These are phyloP conservation scores for Hanseniaspora occidentalis DNA, from an alignment of 805 yeast species.

Conservation along the genomic window DNA sequence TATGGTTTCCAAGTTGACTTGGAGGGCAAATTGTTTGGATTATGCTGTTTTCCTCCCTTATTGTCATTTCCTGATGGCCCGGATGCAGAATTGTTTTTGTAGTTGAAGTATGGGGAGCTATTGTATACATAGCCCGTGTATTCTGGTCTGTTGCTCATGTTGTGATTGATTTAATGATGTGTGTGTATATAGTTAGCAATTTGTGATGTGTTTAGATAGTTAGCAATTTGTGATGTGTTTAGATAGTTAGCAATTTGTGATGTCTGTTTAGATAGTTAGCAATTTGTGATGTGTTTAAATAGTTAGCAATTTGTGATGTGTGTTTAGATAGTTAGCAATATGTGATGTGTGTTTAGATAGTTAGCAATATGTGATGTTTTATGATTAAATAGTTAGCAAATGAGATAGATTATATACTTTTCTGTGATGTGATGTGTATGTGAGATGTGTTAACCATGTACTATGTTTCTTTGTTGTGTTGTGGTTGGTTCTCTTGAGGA, in stretches of 20 bases:
- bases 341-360: slow-evolving; percentile 2
- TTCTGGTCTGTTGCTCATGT: too few relatives aligned
- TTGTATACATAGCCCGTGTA: too few relatives aligned
- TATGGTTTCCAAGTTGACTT: too few relatives aligned
- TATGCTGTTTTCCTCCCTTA: too few relatives aligned
- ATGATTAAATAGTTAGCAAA: background rate
- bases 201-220: background rate
- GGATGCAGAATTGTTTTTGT: too few relatives aligned
- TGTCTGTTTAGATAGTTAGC: slow-evolving; percentile 1
- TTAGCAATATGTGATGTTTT: background rate
- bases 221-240: background rate
- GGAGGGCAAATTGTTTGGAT: too few relatives aligned
- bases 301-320: slow-evolving; percentile 7
- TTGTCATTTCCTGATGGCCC: too few relatives aligned
- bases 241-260: background rate
- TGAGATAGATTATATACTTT: too few relatives aligned
- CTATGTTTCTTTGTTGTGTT: too few relatives aligned
- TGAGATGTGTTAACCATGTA: background rate
- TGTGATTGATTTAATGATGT: too few relatives aligned
- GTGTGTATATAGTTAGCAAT: slow-evolving; percentile 1
- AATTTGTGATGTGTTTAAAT: background rate
- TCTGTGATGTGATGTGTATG: background rate
- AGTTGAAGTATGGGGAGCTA: too few relatives aligned
- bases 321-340: slow-evolving; percentile 11
- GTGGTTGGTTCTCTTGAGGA: too few relatives aligned